These are phyloP conservation scores for Fusarium papillatum DNA, from an alignment of 2,329 filamentous ascomycete genomes.

Conservation along the genomic window DNA sequence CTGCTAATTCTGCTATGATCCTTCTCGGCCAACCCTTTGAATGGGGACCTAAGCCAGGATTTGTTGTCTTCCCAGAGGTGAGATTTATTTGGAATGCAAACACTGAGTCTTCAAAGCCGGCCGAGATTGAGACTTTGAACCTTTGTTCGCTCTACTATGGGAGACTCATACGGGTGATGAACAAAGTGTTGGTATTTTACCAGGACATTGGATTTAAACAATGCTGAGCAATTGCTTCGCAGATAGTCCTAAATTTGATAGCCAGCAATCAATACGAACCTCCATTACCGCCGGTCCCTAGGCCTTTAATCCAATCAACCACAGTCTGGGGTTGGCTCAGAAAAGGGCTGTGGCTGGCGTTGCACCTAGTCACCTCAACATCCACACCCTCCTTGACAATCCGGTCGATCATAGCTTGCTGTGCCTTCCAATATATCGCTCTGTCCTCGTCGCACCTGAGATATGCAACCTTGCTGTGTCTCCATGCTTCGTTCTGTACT, in stretches of 20 bases:
- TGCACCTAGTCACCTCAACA: background rate
- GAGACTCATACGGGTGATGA: background rate
- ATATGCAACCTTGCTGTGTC: background rate
- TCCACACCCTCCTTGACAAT: background rate
- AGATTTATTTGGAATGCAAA: background rate
- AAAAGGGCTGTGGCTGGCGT: background rate
- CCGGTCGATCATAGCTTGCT: background rate
- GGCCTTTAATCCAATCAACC: background rate
- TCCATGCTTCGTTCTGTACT: background rate
- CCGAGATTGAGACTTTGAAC: background rate
- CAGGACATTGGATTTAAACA: background rate
- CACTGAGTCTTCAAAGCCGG: too few species aligned
- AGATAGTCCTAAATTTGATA: background rate
- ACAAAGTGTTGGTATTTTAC: background rate
- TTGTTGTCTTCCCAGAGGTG: background rate
- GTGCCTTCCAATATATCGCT: background rate
- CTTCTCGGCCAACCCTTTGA: background rate
- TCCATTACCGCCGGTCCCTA: background rate
- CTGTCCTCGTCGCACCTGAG: background rate
- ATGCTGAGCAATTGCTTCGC: background rate
- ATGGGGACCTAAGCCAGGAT: background rate
- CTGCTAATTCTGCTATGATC: background rate
- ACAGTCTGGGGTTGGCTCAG: background rate
- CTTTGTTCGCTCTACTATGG: background rate
- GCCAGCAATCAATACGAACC: background rate